Conservation (phyloP, 2,329 filamentous ascomycete genomes). For the Aspergillus arachidicola region DNA sequence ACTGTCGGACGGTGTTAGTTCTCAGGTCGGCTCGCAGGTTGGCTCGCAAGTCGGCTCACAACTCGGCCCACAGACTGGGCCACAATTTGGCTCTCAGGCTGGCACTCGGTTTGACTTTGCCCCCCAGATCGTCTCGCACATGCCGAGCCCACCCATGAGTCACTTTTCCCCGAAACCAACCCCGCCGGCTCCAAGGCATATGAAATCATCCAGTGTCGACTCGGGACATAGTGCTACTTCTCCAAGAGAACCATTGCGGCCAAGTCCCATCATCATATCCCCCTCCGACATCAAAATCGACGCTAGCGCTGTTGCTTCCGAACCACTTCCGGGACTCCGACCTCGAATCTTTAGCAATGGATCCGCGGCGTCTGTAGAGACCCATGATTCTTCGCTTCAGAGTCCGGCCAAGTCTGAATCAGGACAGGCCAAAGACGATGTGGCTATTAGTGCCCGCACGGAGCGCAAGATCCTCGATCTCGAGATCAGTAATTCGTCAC, state of each 20-base stretch:
- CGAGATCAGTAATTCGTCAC: slow-evolving; percentile 93
- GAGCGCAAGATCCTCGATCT: slow-evolving; percentile 95
- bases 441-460: slow-evolving; percentile 82
- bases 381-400: slow-evolving; percentile 56
- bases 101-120: slow-evolving; percentile 20
- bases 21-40: slow-evolving; percentile 13
- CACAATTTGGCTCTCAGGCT: slow-evolving; percentile 17
- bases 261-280: slow-evolving; percentile 36
- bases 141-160: slow-evolving; percentile 25
- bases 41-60: slow-evolving; percentile 23
- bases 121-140: slow-evolving; percentile 21
- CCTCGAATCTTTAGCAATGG: slow-evolving; percentile 39
- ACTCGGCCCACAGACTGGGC: slow-evolving; percentile 16
- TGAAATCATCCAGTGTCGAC: slow-evolving; percentile 39
- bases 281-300: slow-evolving; percentile 27
- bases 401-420: slow-evolving; percentile 48
- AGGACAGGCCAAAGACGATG: slow-evolving; percentile 66
- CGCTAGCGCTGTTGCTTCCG: slow-evolving; percentile 22
- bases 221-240: slow-evolving; percentile 23
- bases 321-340: slow-evolving; percentile 28
- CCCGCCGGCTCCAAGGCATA: slow-evolving; percentile 26
- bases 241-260: slow-evolving; percentile 27
- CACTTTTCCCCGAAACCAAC: slow-evolving; percentile 17
- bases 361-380: slow-evolving; percentile 38
- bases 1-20: slow-evolving; percentile 24